Evolutionary conservation across 495 filamentous ascomycete species (phyloP).

Genomic region (Penicillium coffeae): DNA sequence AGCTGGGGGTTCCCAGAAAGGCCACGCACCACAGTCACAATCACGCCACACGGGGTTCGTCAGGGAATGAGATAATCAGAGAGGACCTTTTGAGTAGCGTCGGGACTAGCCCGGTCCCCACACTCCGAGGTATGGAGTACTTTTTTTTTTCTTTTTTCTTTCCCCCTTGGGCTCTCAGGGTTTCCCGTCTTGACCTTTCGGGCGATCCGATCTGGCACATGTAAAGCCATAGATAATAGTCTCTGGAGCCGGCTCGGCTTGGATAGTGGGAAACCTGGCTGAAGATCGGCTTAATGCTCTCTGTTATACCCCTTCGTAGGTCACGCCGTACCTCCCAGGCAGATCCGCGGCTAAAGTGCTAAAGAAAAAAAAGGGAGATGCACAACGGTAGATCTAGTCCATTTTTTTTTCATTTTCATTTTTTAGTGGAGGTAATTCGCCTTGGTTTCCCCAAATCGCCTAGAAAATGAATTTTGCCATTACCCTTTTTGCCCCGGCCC

Average conservation of each 20-base stretch:
- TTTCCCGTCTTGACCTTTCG: slow-evolving; percentile 1
- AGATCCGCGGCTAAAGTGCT: background rate
- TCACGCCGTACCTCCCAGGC: no score
- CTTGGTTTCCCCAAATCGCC: no score
- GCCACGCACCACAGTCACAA: slow-evolving; percentile 21
- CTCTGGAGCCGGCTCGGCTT: background rate
- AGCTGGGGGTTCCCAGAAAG: background rate
- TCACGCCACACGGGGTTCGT: slow-evolving; percentile 27
- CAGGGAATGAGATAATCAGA: slow-evolving; percentile 19
- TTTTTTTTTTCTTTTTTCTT: slow-evolving; percentile 16
- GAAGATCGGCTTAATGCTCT: no score
- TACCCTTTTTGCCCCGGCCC: background rate
- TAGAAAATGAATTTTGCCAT: no score
- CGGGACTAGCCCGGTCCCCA: slow-evolving; percentile 21
- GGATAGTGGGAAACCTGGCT: no score
- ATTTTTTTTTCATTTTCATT: background rate
- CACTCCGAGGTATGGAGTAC: slow-evolving; percentile 14
- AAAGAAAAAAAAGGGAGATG: background rate
- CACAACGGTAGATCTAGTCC: background rate
- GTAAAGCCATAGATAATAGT: background rate
- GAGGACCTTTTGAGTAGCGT: slow-evolving; percentile 17
- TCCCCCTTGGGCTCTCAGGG: background rate
- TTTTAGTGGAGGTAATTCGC: no score
- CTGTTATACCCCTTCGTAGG: no score
- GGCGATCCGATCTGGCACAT: background rate